Percentiles rank a stretch among this genome's conserved stretches.
Conservation (phyloP, 2,329 filamentous ascomycete genomes). For the Calonectria hawksworthii region DNA sequence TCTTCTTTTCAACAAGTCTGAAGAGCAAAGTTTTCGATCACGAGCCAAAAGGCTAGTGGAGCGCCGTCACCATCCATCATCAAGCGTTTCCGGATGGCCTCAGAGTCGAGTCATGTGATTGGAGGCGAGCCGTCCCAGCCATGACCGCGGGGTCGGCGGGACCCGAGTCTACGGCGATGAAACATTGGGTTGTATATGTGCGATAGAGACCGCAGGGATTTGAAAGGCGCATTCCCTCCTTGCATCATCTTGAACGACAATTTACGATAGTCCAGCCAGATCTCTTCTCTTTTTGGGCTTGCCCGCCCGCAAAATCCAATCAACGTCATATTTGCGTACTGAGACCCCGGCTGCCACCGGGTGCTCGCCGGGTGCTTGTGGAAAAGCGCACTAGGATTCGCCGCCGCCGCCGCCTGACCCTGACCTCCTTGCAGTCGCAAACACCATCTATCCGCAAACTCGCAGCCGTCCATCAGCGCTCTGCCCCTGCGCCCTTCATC, state of each 20-base stretch:
- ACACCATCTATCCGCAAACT: conserved; percentile 38
- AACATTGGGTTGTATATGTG: conserved; percentile 11
- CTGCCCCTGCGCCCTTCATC: conserved; percentile 20
- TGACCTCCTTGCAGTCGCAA: conserved; percentile 30
- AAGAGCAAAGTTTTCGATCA: conserved; percentile 45
- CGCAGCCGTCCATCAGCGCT: conserved; percentile 12
- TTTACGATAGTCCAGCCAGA: background rate
- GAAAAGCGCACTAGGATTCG: conserved; percentile 41
- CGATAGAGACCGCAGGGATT: background rate
- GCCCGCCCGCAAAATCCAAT: background rate
- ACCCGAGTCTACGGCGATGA: conserved; percentile 13
- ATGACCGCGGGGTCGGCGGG: conserved; percentile 19
- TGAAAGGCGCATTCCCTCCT: background rate
- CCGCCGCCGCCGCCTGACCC: conserved; percentile 34
- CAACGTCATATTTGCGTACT: conserved; percentile 38
- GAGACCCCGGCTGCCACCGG: conserved; percentile 43
- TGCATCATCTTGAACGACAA: conserved; percentile 6
- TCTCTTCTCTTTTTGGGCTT: background rate
- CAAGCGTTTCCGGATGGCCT: conserved; percentile 21
- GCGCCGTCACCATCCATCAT: conserved; percentile 28
- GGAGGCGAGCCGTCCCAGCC: conserved; percentile 10
- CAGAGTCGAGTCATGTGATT: conserved; percentile 42
- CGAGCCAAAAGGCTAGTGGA: conserved; percentile 41
- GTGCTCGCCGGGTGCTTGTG: conserved; percentile 34
- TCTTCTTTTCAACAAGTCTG: conserved; percentile 1